Base-by-base conservation (phyloP, 1,284 basidiomycete genomes). In the Naganishia albida region DNA sequence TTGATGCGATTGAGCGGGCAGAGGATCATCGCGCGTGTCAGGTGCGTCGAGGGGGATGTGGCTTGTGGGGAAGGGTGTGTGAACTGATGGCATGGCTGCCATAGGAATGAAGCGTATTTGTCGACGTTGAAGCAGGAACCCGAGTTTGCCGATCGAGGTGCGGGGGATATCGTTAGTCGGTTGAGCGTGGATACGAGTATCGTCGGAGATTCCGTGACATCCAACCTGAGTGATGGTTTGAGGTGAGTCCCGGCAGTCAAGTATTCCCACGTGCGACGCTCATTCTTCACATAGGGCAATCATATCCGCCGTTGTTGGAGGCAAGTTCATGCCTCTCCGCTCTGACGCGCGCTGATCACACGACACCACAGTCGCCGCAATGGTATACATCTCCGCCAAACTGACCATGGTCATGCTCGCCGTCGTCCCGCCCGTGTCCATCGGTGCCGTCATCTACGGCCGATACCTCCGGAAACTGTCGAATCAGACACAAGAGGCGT, bases 401-500 rank as follows among this genome's bases (percentile, higher is more conserved):
- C 81, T 99, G 65, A 97, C 95, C 0, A 77, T 91, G 54, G 83
- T 98, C 67, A 98, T 98, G 95, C 85, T 98, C 68, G 86, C 87
- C 23, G 87, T 97, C 59, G 93, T 99, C 0, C 96, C 95, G 6
- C 95, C 95, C 0, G 88, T 98, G 10, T 95, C 93, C 7, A 84
- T 99, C 65, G 94, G 93, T 69, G 94, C 93, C 51, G 94, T 98
- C 18, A 91, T 93, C 76, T 99, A 98, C 75, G 95, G 95, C 65
- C 86, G 93, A 15, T 99, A 97, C 78, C 81, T 99, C 55, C 93
- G 95, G 74, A 88, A 88, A 69, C 84, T 99, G 2, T 93, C 92
- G 16, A 92, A 91, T 74, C 83, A 87, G 72, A 96, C 94, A 4
- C 95, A 99, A 76, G 92, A 95, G 74, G 91, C 93, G 1, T 85